phyloP scores from a whole-genome alignment of 2,329 filamentous ascomycete species.

The Lasiodiplodia citricola region DNA sequence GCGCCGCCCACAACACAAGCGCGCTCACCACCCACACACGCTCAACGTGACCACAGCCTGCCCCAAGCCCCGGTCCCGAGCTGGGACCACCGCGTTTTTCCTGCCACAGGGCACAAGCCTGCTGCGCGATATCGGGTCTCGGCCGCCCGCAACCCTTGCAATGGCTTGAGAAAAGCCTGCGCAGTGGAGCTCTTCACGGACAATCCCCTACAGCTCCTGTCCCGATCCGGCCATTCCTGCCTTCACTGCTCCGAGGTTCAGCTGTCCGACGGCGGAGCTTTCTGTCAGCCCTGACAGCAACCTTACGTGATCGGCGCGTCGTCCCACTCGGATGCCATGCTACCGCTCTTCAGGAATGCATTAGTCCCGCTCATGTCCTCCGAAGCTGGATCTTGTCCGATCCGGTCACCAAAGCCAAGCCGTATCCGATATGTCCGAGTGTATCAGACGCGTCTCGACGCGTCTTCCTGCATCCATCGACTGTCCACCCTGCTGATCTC shows the following conservation, averaged over 20 bases:
- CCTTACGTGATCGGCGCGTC: slow-evolving; percentile 9
- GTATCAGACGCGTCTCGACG: slow-evolving; percentile 21
- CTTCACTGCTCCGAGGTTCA: slow-evolving; percentile 9
- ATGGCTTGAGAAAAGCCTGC: slow-evolving; percentile 16
- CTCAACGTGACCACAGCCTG: slow-evolving; percentile 8
- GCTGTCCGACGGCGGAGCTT: slow-evolving; percentile 21
- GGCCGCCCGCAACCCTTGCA: slow-evolving; percentile 1
- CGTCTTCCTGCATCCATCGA: slow-evolving; percentile 10
- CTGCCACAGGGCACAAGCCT: neutral
- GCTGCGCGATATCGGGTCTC: slow-evolving; percentile 15
- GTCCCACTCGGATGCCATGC: neutral
- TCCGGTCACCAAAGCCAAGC: slow-evolving; percentile 5
- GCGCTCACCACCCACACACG: slow-evolving; percentile 13
- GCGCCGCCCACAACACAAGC: slow-evolving; percentile 21
- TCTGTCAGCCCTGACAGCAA: slow-evolving; percentile 5
- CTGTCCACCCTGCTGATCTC: slow-evolving; percentile 9
- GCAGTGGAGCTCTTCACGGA: neutral
- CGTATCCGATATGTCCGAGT: slow-evolving; percentile 12
- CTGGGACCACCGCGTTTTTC: slow-evolving; percentile 20
- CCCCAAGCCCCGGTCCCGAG: neutral
- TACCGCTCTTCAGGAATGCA: neutral
- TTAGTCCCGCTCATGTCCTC: neutral
- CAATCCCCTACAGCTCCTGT: neutral
- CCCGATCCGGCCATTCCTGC: slow-evolving; percentile 3
- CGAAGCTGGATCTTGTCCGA: slow-evolving; percentile 8